These are phyloP conservation scores for Clonostachys rosea DNA, from an alignment of 2,329 filamentous ascomycete genomes.

Conservation along the genomic window DNA sequence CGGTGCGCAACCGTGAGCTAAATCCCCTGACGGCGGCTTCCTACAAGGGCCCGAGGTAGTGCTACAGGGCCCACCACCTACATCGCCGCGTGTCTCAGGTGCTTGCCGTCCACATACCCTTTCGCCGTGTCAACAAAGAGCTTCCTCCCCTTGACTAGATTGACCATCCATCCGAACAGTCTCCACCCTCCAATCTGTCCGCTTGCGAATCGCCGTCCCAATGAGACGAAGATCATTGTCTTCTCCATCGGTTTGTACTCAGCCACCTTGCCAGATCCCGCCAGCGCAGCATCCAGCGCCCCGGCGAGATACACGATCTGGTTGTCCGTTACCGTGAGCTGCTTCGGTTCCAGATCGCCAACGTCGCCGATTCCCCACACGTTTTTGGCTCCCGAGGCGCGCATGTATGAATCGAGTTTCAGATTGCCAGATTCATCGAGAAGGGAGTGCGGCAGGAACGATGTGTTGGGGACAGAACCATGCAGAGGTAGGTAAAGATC, in stretches of 20 bases:
- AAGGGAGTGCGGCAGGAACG: conserved; percentile 26
- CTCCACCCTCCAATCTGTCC: conserved; percentile 26
- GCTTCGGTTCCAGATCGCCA: conserved; percentile 31
- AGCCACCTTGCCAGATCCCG: background rate
- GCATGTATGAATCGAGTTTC: conserved; percentile 22
- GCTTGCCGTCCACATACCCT: conserved; percentile 16
- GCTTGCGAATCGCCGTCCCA: conserved; percentile 17
- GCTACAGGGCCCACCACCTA: conserved; percentile 4
- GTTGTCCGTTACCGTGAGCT: conserved; percentile 21
- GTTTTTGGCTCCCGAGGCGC: conserved; percentile 21
- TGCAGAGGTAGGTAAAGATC: conserved; percentile 38
- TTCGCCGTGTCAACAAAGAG: conserved; percentile 21
- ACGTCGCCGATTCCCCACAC: conserved; percentile 37
- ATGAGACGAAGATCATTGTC: conserved; percentile 20
- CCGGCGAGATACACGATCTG: conserved; percentile 22
- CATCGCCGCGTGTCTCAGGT: conserved; percentile 17
- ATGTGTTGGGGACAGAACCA: conserved; percentile 35
- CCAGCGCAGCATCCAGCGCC: conserved; percentile 19
- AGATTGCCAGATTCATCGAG: conserved; percentile 23
- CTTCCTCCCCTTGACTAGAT: conserved; percentile 22
- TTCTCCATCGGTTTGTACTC: conserved; percentile 13
- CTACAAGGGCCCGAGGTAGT: too few relatives aligned
- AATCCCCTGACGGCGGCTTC: too few relatives aligned
- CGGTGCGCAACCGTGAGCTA: too few relatives aligned
- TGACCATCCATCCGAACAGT: conserved; percentile 20